Evolutionary conservation across 495 filamentous ascomycete genomes (phyloP).

Genomic region (Immersiella caudata): DNA sequence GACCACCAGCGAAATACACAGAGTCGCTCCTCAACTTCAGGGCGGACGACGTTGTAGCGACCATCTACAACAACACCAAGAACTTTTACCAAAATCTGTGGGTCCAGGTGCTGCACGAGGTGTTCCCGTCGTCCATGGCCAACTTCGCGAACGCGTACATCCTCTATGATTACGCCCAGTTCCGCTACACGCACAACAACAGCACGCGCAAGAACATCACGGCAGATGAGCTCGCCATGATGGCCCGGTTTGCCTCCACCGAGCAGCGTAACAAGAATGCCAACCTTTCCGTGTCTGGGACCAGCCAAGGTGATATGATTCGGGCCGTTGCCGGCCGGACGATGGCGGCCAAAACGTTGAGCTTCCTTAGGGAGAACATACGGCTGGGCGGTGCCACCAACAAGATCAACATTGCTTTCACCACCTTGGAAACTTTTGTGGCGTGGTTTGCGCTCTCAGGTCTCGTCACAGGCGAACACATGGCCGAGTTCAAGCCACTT

Average conservation of each 20-base stretch:
- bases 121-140: conserved; percentile 30
- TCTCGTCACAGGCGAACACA: conserved; percentile 26
- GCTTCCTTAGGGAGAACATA: conserved; percentile 38
- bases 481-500: conserved; percentile 33
- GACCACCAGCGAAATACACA: conserved; percentile 33
- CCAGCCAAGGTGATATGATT: conserved; percentile 39
- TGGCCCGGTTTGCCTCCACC: conserved; percentile 36
- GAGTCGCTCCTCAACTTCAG: conserved; percentile 32
- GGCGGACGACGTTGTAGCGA: conserved; percentile 26
- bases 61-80: conserved; percentile 32
- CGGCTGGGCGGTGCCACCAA: conserved; percentile 28
- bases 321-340: conserved; percentile 46
- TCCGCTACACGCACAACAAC: conserved; percentile 42
- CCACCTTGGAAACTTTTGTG: conserved; percentile 47
- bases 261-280: conserved; percentile 42
- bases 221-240: conserved; percentile 23
- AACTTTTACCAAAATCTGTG: conserved; percentile 42
- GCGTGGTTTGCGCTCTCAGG: conserved; percentile 45
- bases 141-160: conserved; percentile 47
- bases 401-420: conserved; percentile 48
- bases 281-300: conserved; percentile 35
- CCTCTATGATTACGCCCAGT: conserved; percentile 49
- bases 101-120: conserved; percentile 32
- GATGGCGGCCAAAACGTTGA: conserved; percentile 37
- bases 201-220: conserved; percentile 27